Evolutionary conservation across 345 rosid genomes (phyloP), one percentile per base, ranked within the genome.

Genomic region (Conringia planisiliqua): DNA sequence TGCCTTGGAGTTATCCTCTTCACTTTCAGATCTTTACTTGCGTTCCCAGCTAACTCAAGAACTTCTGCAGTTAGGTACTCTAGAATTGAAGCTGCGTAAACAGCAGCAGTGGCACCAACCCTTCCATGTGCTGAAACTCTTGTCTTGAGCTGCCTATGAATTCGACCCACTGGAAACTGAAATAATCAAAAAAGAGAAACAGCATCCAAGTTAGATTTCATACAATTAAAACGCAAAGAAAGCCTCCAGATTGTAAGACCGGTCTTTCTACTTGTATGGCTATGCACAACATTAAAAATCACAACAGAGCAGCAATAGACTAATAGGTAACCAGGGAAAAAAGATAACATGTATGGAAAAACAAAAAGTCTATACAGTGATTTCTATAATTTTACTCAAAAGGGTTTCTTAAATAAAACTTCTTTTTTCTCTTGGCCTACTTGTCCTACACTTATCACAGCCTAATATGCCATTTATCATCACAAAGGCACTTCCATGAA

Each of bases 31-130:
- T 89, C 94, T 70, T 89, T 89, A 83, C 95, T 89, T 0, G 91
- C 91, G 1, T 89, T 89, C 16, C 95, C 91, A 29, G 95, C 91
- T 20, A 87, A 68, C 77, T 89, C 95, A 14, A 89, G 90, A 77
- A 89, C 92, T 75, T 89, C 95, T 3, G 95, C 95, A 27, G 95
- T 89, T 62, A 89, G 79, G 66, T 87, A 89, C 68, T 89, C 95
- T 0, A 89, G 88, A 63, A 89, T 89, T 3, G 95, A 87, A 33
- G 92, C 95, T 38, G 84, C 68, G 85, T 89, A 89, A 4, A 89
- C 92, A 18, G 95, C 92, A n/a, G 95, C 95, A 12, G 90, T 89
- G n/a, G 92, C 92, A 14, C 95, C 95, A 11, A 89, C 95, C 5
- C 95, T 77, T 33, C 95, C 95, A 40, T 87, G 76, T 3, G 95